These are phyloP conservation scores for Camelina hispida DNA, from an alignment of 345 rosid species.

Conservation along the genomic window DNA sequence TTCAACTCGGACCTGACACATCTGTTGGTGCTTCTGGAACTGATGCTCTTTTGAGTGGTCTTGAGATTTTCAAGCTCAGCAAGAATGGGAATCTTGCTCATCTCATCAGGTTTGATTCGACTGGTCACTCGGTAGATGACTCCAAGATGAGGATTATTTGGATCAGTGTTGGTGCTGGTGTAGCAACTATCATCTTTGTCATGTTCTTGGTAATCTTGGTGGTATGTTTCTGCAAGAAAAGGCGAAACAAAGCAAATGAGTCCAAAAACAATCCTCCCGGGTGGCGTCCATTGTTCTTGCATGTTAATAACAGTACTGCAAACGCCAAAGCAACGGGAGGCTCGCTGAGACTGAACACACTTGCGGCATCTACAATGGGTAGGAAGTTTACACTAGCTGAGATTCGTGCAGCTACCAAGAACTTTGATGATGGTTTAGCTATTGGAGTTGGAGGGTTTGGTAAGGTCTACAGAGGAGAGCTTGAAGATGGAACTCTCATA, in stretches of 20 bases:
- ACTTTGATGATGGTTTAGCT: constrained; percentile 76
- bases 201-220: constrained; percentile 37
- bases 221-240: constrained; percentile 53
- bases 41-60: constrained; percentile 87
- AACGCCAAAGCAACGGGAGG: constrained; percentile 57
- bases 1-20: constrained; percentile 89
- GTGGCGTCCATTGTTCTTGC: constrained; percentile 74
- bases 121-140: constrained; percentile 41
- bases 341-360: constrained; percentile 46
- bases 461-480: constrained; percentile 82
- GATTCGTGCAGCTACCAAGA: constrained; percentile 75
- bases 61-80: constrained; percentile 90
- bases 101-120: constrained; percentile 49
- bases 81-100: constrained; percentile 76
- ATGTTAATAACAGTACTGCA: constrained; percentile 51
- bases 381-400: constrained; percentile 72
- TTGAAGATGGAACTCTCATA: constrained; percentile 68
- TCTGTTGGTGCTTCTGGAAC: constrained; percentile 76
- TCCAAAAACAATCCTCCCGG: constrained; percentile 55
- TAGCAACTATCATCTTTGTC: constrained; percentile 53
- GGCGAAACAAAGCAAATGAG: constrained; percentile 45
- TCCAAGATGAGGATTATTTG: constrained; percentile 55
- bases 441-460: constrained; percentile 94
- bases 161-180: constrained; percentile 65
- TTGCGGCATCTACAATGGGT: constrained; percentile 53